phyloP scores from a whole-genome alignment of 768 basidiomycete genomes.

The Nidula microcarpa region DNA sequence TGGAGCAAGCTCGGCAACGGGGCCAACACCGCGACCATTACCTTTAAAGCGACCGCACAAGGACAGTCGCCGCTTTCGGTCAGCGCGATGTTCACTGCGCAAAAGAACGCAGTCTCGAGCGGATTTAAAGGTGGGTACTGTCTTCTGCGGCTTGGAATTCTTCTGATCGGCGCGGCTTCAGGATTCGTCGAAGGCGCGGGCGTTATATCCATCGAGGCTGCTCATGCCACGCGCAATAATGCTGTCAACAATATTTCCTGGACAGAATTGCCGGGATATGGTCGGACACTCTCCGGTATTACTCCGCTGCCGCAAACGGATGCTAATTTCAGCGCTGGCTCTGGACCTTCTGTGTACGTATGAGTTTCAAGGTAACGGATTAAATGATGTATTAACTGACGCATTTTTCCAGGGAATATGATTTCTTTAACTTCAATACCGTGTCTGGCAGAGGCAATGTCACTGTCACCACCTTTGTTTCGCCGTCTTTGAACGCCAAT shows the following conservation, averaged over 20 bases:
- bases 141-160: not conserved
- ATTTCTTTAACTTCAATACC: slow-evolving; percentile 60
- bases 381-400: not conserved
- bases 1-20: slow-evolving; percentile 48
- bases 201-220: slow-evolving; percentile 64
- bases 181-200: slow-evolving; percentile 66
- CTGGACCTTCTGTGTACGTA: slow-evolving; percentile 56
- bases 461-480: slow-evolving; percentile 42
- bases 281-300: slow-evolving; percentile 56
- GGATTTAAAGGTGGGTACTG: slow-evolving; percentile 44
- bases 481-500: slow-evolving; percentile 52
- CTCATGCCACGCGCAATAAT: slow-evolving; percentile 46
- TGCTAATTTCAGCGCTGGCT: slow-evolving; percentile 55
- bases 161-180: slow-evolving; percentile 7
- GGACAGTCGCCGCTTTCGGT: slow-evolving; percentile 32
- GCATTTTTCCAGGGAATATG: slow-evolving; percentile 46
- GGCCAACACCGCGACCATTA: slow-evolving; percentile 32
- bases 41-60: slow-evolving; percentile 41
- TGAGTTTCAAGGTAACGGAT: not conserved
- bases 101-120: slow-evolving; percentile 31
- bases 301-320: slow-evolving; percentile 56
- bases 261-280: slow-evolving; percentile 58
- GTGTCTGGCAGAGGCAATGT: slow-evolving; percentile 36
- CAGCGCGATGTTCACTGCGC: slow-evolving; percentile 28
- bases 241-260: slow-evolving; percentile 51